Evolutionary conservation across 2,329 filamentous ascomycete species (phyloP).

Genomic region (Sordariomycetes sp.): DNA sequence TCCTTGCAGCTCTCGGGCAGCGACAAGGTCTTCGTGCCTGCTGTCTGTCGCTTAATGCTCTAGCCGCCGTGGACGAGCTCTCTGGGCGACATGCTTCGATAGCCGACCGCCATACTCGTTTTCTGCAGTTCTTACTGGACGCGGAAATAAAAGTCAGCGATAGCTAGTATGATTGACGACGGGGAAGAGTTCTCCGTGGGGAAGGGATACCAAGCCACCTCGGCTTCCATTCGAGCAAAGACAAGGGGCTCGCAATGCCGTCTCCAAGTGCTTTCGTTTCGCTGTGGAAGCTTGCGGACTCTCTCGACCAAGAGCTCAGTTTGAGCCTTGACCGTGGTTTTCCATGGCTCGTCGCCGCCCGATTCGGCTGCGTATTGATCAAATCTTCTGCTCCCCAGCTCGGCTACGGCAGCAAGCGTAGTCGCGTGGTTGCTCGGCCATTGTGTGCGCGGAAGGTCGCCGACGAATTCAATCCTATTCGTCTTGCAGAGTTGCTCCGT

Average conservation of each 20-base stretch:
- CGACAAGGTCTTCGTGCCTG: neutral
- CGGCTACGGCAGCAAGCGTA: neutral
- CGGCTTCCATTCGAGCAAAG: neutral
- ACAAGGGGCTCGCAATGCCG: neutral
- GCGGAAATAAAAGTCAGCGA: neutral
- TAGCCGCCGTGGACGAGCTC: neutral
- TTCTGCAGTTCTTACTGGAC: neutral
- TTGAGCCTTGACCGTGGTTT: neutral
- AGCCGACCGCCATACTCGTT: neutral
- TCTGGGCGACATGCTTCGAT: neutral
- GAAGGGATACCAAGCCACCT: neutral
- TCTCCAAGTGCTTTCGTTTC: neutral
- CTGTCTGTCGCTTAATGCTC: neutral
- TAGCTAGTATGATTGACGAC: neutral
- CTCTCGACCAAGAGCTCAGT: neutral
- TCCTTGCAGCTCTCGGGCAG: neutral
- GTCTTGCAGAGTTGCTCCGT: neutral
- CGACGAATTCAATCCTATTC: neutral
- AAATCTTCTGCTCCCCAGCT: neutral
- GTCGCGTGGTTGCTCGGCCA: neutral
- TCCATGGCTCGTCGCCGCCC: neutral
- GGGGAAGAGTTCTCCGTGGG: too few species aligned
- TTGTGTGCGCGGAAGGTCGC: neutral
- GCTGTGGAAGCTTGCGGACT: neutral
- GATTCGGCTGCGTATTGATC: neutral